Conservation (phyloP, 1,139 yeast species). For the Lodderomyces theae region DNA sequence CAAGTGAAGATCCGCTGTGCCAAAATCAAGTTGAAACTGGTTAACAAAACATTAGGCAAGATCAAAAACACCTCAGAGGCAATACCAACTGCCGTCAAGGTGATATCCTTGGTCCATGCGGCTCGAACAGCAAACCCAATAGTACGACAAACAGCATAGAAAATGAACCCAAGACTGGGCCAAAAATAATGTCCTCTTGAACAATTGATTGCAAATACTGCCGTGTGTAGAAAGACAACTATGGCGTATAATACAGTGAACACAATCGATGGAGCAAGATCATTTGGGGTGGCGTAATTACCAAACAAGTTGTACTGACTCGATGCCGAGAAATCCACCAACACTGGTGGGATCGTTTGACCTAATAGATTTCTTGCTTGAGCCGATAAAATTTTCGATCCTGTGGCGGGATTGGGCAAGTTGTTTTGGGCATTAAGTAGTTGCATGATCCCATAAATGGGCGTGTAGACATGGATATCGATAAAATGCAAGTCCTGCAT, state of each 20-base stretch:
- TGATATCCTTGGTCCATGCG: constrained; percentile 53
- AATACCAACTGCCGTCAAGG: constrained; percentile 51
- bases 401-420: constrained; percentile 53
- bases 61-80: constrained; percentile 59
- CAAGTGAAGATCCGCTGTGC: constrained; percentile 80
- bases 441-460: constrained; percentile 32
- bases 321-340: constrained; percentile 36
- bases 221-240: constrained; percentile 47
- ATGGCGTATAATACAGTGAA: constrained; percentile 56
- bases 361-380: constrained; percentile 25
- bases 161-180: constrained; percentile 53
- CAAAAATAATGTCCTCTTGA: constrained; percentile 65
- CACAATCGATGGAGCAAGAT: constrained; percentile 60
- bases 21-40: constrained; percentile 59
- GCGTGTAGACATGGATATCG: constrained; percentile 17
- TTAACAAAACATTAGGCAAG: constrained; percentile 54
- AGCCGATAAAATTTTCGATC: constrained; percentile 34
- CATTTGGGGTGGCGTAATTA: constrained; percentile 55
- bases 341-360: constrained; percentile 30
- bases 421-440: constrained; percentile 30
- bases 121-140: constrained; percentile 63
- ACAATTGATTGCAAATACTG: constrained; percentile 50
- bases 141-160: constrained; percentile 51
- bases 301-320: constrained; percentile 61
- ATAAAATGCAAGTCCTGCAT: too few species aligned